Evolutionary conservation across 805 yeast species (phyloP).

Genomic region (Nakazawaea siamensis): DNA sequence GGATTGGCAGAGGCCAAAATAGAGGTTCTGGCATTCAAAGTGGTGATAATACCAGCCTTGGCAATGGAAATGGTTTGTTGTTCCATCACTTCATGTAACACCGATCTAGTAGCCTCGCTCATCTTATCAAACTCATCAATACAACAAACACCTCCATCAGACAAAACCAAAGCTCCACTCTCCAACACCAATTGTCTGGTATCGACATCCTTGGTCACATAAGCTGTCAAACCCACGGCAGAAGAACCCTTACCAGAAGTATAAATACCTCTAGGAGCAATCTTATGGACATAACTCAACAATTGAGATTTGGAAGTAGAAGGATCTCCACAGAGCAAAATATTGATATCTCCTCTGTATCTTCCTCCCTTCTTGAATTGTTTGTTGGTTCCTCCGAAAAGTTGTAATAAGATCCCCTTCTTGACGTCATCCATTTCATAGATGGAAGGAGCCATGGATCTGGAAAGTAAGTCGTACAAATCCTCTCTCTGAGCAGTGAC

Average conservation of each 20-base stretch:
- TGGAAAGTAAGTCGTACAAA: slow-evolving; percentile 74
- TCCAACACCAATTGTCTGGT: slow-evolving; percentile 91
- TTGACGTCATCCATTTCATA: slow-evolving; percentile 95
- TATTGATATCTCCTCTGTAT: slow-evolving; percentile 92
- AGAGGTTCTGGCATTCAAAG: slow-evolving; percentile 93
- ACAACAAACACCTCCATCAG: slow-evolving; percentile 98
- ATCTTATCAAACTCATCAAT: slow-evolving; percentile 98
- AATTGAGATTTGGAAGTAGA: slow-evolving; percentile 95
- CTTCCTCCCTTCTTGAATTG: slow-evolving; percentile 83
- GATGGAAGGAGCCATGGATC: slow-evolving; percentile 95
- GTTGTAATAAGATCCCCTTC: slow-evolving; percentile 85
- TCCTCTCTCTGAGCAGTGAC: slow-evolving; percentile 63
- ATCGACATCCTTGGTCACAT: slow-evolving; percentile 89
- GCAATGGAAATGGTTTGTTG: slow-evolving; percentile 98
- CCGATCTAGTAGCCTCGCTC: slow-evolving; percentile 91
- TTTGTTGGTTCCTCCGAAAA: slow-evolving; percentile 95
- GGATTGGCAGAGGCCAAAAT: slow-evolving; percentile 96
- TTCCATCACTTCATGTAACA: slow-evolving; percentile 97
- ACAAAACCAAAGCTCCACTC: slow-evolving; percentile 90
- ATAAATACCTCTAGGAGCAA: slow-evolving; percentile 96
- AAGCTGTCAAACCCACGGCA: slow-evolving; percentile 98
- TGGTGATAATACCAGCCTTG: slow-evolving; percentile 96
- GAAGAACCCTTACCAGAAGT: slow-evolving; percentile 99
- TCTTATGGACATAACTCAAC: slow-evolving; percentile 90
- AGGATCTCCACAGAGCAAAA: slow-evolving; percentile 94